Evolutionary conservation across 1,284 basidiomycete species (phyloP).

Genomic region (Cutaneotrichosporon daszewskae): DNA sequence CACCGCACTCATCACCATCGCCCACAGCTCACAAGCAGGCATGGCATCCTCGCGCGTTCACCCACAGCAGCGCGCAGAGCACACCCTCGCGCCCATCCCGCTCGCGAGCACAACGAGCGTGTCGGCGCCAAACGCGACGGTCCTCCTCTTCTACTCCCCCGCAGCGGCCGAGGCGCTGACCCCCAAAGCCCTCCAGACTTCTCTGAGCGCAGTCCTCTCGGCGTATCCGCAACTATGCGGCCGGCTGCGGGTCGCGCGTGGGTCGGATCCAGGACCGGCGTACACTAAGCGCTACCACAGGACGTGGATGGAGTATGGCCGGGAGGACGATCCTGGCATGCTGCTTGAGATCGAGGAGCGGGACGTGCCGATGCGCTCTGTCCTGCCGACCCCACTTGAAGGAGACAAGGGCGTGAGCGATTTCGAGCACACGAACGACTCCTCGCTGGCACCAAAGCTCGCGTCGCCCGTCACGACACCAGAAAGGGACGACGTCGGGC

Average conservation of each 20-base stretch:
- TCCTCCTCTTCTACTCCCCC: slow-evolving; percentile 4
- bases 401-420: background rate
- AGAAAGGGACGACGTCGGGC: background rate
- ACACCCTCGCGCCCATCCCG: slow-evolving; percentile 5
- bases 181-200: slow-evolving; percentile 22
- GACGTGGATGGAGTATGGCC: slow-evolving; percentile 19
- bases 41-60: too few species aligned
- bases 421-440: background rate
- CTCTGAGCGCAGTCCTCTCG: slow-evolving; percentile 38
- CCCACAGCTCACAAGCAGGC: too few species aligned
- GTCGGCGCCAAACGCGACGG: slow-evolving; percentile 1
- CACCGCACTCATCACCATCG: too few species aligned
- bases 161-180: slow-evolving; percentile 7
- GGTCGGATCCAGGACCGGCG: background rate
- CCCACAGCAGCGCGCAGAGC: too few species aligned
- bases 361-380: background rate
- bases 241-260: slow-evolving; percentile 8
- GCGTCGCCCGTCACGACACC: background rate
- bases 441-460: slow-evolving; percentile 5
- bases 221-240: slow-evolving; percentile 50
- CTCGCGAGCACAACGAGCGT: slow-evolving; percentile 2
- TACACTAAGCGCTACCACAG: slow-evolving; percentile 11
- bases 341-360: slow-evolving; percentile 34
- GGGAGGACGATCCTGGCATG: slow-evolving; percentile 45
- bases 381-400: background rate